These are phyloP conservation scores for Lagerstroemia speciosa DNA, from an alignment of 345 rosid species.

Conservation along the genomic window DNA sequence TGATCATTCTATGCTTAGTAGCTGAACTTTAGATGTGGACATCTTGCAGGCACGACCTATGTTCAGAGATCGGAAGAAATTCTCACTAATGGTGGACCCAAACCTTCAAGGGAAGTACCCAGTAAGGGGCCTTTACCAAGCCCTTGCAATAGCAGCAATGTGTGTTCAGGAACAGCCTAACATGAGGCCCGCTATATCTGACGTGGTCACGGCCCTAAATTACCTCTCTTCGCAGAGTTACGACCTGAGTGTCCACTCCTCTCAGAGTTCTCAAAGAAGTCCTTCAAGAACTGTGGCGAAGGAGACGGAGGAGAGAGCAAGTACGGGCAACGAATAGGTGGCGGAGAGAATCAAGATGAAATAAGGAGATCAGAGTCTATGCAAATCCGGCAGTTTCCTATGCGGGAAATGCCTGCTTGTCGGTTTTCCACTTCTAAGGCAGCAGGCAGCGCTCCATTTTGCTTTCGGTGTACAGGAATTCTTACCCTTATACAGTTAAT, in stretches of 20 bases:
- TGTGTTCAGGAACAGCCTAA: slow-evolving; percentile 89
- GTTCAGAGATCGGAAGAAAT: slow-evolving; percentile 75
- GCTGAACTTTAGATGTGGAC: neutral
- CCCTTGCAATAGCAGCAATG: slow-evolving; percentile 88
- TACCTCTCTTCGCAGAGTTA: slow-evolving; percentile 64
- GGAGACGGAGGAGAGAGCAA: neutral
- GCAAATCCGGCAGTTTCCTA: neutral
- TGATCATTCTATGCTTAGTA: neutral
- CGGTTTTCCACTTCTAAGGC: slow-evolving; percentile 28
- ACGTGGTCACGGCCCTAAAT: slow-evolving; percentile 73
- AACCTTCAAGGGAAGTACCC: slow-evolving; percentile 68
- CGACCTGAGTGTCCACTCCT: slow-evolving; percentile 26
- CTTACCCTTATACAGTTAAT: neutral
- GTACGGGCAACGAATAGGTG: neutral
- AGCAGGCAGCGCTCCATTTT: slow-evolving; percentile 14
- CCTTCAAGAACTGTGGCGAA: neutral
- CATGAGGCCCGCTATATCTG: slow-evolving; percentile 61
- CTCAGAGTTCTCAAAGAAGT: slow-evolving; percentile 22
- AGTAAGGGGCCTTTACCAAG: slow-evolving; percentile 71
- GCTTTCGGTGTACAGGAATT: slow-evolving; percentile 11
- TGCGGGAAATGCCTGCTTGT: slow-evolving; percentile 18
- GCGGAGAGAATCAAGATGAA: neutral
- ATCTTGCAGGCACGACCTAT: slow-evolving; percentile 66
- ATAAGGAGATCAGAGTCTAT: neutral
- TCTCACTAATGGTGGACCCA: slow-evolving; percentile 69